These are phyloP conservation scores for Puccinia horiana DNA, from an alignment of 1,284 basidiomycete genomes.

Conservation along the genomic window DNA sequence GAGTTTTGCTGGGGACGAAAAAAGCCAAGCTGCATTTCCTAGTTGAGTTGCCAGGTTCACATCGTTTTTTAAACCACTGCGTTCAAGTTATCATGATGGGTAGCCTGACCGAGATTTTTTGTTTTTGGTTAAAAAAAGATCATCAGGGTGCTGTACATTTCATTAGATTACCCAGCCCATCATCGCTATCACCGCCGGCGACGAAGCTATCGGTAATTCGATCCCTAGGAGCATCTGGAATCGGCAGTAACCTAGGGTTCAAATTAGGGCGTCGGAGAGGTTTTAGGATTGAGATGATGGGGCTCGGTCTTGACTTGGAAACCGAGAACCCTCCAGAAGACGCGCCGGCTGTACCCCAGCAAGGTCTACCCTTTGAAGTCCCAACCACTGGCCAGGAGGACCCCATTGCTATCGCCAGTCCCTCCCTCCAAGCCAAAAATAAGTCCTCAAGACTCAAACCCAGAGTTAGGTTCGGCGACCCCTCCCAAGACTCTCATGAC, in stretches of 20 bases:
- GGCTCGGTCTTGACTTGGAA: constrained; percentile 35
- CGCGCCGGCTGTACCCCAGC: not conserved
- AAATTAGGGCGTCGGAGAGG: constrained; percentile 42
- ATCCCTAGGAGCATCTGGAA: constrained; percentile 25
- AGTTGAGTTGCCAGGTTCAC: constrained; percentile 2
- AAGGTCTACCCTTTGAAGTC: not conserved
- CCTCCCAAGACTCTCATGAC: constrained; percentile 14
- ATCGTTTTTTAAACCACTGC: not conserved
- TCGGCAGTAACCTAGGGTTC: constrained; percentile 47
- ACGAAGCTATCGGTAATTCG: constrained; percentile 46
- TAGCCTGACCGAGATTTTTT: not conserved
- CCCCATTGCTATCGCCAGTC: no score
- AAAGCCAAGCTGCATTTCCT: constrained; percentile 43
- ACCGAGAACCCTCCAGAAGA: constrained; percentile 8
- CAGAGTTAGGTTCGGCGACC: constrained; percentile 8
- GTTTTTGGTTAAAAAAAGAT: constrained; percentile 11
- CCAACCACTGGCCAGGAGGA: no score
- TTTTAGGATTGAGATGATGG: constrained; percentile 49
- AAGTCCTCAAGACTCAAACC: constrained; percentile 2
- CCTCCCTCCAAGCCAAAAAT: not conserved
- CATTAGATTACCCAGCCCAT: constrained; percentile 30
- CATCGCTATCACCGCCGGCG: constrained; percentile 39
- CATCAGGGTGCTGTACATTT: constrained; percentile 41
- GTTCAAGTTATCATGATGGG: not conserved
- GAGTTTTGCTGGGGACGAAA: constrained; percentile 46